A percentile compares a stretch with the other conserved stretches of the same genome.
phyloP scores from a whole-genome alignment of 805 yeast species.

The Yueomyces sp. region DNA sequence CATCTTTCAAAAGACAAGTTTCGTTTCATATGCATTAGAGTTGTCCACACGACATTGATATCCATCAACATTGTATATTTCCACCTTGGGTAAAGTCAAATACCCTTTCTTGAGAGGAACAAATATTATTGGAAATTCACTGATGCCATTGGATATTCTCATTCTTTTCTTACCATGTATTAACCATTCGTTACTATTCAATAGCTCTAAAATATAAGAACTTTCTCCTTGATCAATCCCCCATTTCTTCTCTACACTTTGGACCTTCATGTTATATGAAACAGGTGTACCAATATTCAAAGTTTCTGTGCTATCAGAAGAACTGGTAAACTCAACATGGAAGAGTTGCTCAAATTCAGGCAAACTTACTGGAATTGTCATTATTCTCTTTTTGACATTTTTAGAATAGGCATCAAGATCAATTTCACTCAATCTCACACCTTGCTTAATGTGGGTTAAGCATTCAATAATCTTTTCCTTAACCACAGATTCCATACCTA shows the following conservation, averaged over 20 bases:
- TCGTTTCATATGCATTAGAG: constrained; percentile 53
- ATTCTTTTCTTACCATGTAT: constrained; percentile 58
- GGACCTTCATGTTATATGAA: constrained; percentile 7
- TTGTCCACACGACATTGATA: constrained; percentile 46
- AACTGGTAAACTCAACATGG: constrained; percentile 7
- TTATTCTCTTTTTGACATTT: constrained; percentile 8
- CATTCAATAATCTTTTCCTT: constrained; percentile 9
- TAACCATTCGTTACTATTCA: constrained; percentile 61
- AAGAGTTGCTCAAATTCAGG: constrained; percentile 16
- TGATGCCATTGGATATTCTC: constrained; percentile 29
- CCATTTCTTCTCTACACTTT: constrained; percentile 14
- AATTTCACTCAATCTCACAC: constrained; percentile 10
- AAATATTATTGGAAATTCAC: constrained; percentile 31
- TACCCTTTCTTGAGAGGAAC: constrained; percentile 73
- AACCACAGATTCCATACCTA: constrained; percentile 7
- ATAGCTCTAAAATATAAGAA: constrained; percentile 33
- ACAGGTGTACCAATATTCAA: constrained; percentile 12
- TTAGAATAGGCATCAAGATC: constrained; percentile 15
- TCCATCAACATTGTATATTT: constrained; percentile 27
- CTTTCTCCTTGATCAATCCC: background rate
- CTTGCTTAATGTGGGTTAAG: constrained; percentile 7
- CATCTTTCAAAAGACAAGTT: constrained; percentile 51
- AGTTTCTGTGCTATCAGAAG: background rate
- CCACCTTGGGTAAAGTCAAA: constrained; percentile 50
- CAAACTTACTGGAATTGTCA: constrained; percentile 17